Percentiles rank a stretch among this genome's conserved stretches.
Evolutionary conservation across 495 filamentous ascomycete genomes (phyloP).

Genomic region (Jackrogersella multiformis): DNA sequence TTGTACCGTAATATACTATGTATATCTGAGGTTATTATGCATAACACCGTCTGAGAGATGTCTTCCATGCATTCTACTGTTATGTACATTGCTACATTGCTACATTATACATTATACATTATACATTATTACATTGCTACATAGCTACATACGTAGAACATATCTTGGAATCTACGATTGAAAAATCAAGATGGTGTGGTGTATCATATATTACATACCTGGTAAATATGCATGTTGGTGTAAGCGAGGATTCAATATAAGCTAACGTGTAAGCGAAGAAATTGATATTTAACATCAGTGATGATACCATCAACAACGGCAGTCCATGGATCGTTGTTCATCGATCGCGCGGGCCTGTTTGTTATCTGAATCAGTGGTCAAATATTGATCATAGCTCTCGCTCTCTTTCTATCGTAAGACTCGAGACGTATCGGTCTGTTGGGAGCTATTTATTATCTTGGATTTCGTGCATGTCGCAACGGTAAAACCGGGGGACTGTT

Average conservation of each 20-base stretch:
- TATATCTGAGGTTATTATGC: constrained; percentile 17
- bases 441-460: constrained; percentile 19
- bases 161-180: constrained; percentile 24
- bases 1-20: constrained; percentile 3
- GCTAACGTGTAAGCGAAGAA: neutral
- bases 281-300: neutral
- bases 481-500: constrained; percentile 7
- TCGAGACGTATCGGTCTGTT: constrained; percentile 19
- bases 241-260: constrained; percentile 18
- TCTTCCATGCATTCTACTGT: neutral
- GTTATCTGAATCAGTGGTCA: neutral
- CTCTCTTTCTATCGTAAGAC: constrained; percentile 9
- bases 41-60: constrained; percentile 11
- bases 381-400: constrained; percentile 5
- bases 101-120: neutral
- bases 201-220: constrained; percentile 5
- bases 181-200: constrained; percentile 23
- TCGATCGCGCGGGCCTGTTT: neutral
- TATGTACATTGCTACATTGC: too few relatives aligned
- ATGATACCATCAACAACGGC: too few relatives aligned
- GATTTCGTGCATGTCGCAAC: constrained; percentile 37
- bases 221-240: constrained; percentile 31
- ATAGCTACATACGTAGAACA: constrained; percentile 23
- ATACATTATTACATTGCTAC: neutral
- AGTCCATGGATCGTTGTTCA: too few relatives aligned